Evolutionary conservation across 2,329 filamentous ascomycete genomes (phyloP), one percentile per base, ranked within the genome.

Genomic region (Lithohypha guttulata): DNA sequence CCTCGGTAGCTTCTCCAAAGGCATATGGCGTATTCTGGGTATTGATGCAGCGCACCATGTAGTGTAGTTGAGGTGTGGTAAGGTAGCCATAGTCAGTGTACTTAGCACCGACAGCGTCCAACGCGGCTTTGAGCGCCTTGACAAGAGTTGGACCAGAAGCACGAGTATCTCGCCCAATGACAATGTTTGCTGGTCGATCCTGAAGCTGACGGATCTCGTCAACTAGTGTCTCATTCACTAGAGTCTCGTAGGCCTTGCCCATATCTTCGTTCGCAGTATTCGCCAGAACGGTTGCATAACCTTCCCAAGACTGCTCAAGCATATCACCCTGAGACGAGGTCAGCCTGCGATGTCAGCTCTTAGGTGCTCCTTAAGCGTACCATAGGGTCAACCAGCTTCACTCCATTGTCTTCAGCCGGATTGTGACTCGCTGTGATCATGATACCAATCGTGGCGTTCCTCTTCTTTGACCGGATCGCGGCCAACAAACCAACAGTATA

Each of bases 361-460:
- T 11, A n/a, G 4, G n/a, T n/a, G 17, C 13, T 4, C 7, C 5
- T 6, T 4, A 13, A 22, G 53, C 63, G 32, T 56, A 78, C 75
- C 79, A 93, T 82, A 9, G 91, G 91, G 61, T 98, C 91, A 47
- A 98, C 85, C 51, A 98, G 77, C 72, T 94, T 94, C 60, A 94
- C 81, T 36, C 86, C 86, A 61, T 94, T 94, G 64, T 94, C 86
- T 52, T 77, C 72, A 22, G 86, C 81, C 13, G 84, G 84, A 64
- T 94, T 94, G 70, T 94, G 86, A 55, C 84, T 93, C 46, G 86
- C 86, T 28, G 86, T 94, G 60, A 94, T 83, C 86, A 94, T 94
- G 51, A 98, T 81, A 56, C 91, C 91, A 56, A 98, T 93, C 53
- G 84, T 81, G 67, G 93, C 84, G 59, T 81, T 80, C 53, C 93